Conservation (phyloP, 2,329 filamentous ascomycete genomes). For the Colletotrichum lini region DNA sequence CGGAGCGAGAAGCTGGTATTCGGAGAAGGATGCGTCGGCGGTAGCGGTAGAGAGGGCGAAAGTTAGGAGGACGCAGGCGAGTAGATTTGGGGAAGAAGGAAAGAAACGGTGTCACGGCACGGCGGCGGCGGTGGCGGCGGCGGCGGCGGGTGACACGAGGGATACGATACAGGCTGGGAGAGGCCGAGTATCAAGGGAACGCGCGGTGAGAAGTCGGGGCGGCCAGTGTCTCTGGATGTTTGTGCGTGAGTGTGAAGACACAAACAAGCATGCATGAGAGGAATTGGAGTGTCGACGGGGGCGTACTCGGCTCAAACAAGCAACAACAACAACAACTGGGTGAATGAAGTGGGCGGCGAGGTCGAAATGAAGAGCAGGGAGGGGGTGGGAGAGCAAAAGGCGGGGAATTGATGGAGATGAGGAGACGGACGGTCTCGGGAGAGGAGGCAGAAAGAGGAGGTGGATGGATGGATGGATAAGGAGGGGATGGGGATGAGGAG, state of each 20-base stretch:
- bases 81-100: constrained; percentile 26
- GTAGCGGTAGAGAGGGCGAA: constrained; percentile 19
- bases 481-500: constrained; percentile 39
- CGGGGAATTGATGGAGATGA: constrained; percentile 45
- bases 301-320: constrained; percentile 36
- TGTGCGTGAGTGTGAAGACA: constrained; percentile 38
- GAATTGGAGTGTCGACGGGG: constrained; percentile 16
- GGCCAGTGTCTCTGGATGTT: constrained; percentile 34
- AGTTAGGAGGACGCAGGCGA: constrained; percentile 1
- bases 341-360: constrained; percentile 45
- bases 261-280: constrained; percentile 39
- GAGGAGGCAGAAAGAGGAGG: constrained; percentile 39
- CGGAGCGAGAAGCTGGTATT: constrained; percentile 31
- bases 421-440: constrained; percentile 37
- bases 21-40: constrained; percentile 36
- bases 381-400: constrained; percentile 45
- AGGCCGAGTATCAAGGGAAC: constrained; percentile 34
- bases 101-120: constrained; percentile 32
- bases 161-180: constrained; percentile 30
- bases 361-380: constrained; percentile 42
- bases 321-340: constrained; percentile 24
- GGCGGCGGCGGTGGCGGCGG: background rate
- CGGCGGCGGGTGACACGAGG: constrained; percentile 27
- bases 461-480: constrained; percentile 41
- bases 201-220: constrained; percentile 18